These are phyloP conservation scores for Mycocentrospora acerina DNA, from an alignment of 2,329 filamentous ascomycete species.

Conservation along the genomic window DNA sequence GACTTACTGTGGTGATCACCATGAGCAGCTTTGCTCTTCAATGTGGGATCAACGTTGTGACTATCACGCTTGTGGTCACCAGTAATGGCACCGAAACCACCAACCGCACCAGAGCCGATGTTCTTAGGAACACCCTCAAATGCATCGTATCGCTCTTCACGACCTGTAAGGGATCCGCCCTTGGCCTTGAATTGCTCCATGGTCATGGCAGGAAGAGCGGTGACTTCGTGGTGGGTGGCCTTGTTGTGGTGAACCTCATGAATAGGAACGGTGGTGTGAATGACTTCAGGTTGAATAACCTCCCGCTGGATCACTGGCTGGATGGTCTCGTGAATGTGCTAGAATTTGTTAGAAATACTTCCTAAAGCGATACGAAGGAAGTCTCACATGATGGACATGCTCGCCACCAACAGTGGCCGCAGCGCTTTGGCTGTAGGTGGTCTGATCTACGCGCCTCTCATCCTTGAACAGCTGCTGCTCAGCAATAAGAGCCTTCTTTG, in stretches of 20 bases:
- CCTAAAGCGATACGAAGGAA: not conserved
- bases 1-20: constrained; percentile 17
- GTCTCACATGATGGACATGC: constrained; percentile 59
- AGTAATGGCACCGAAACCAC: constrained; percentile 16
- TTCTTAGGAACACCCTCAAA: constrained; percentile 64
- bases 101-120: constrained; percentile 38
- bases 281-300: constrained; percentile 64
- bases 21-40: constrained; percentile 13
- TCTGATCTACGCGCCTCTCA: constrained; percentile 49
- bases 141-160: constrained; percentile 58
- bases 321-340: constrained; percentile 66
- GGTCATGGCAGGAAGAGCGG: constrained; percentile 63
- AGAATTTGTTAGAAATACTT: constrained; percentile 7
- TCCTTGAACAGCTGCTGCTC: constrained; percentile 60
- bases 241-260: constrained; percentile 71
- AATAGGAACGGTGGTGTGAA: constrained; percentile 71
- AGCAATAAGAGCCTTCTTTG: constrained; percentile 32
- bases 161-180: constrained; percentile 57
- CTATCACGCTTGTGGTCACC: constrained; percentile 18
- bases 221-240: constrained; percentile 65
- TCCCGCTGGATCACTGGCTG: constrained; percentile 73
- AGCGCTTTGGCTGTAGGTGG: constrained; percentile 51
- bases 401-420: constrained; percentile 59
- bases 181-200: constrained; percentile 64
- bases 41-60: constrained; percentile 5